These are phyloP conservation scores for Pseudotsuga menziesii DNA, from an alignment of 75 land plant species.

Conservation along the genomic window DNA sequence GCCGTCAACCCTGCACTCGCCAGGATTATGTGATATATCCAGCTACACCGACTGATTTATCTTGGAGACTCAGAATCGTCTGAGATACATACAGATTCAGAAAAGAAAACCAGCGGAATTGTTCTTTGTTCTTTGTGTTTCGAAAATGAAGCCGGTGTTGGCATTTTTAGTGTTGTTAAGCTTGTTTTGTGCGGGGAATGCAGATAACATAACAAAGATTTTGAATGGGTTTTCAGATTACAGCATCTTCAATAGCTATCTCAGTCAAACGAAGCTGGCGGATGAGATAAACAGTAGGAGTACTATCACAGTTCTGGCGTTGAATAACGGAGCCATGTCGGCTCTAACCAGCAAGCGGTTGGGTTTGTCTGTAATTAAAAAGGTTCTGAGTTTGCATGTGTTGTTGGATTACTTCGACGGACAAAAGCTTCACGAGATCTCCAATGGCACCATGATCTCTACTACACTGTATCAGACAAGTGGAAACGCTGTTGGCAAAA, in stretches of 20 bases:
- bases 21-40: too few relatives aligned
- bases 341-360: neutral
- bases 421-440: slow-evolving; percentile 21
- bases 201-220: slow-evolving; percentile 24
- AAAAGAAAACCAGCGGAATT: too few relatives aligned
- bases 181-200: too few relatives aligned
- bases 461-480: slow-evolving; percentile 75
- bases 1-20: too few relatives aligned
- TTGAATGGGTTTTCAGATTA: slow-evolving; percentile 13
- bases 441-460: slow-evolving; percentile 20
- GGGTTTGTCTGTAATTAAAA: slow-evolving; percentile 12
- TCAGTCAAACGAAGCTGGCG: slow-evolving; percentile 27
- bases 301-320: slow-evolving; percentile 43
- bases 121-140: too few relatives aligned
- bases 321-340: neutral
- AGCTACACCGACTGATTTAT: too few relatives aligned
- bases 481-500: slow-evolving; percentile 54
- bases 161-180: too few relatives aligned
- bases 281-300: slow-evolving; percentile 28
- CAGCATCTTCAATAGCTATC: neutral
- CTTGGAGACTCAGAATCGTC: too few relatives aligned
- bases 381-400: slow-evolving; percentile 32
- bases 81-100: too few relatives aligned
- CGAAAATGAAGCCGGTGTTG: too few relatives aligned
- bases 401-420: slow-evolving; percentile 47